Evolutionary conservation across 768 basidiomycete genomes (phyloP).

Genomic region (Psilocybe azurescens): DNA sequence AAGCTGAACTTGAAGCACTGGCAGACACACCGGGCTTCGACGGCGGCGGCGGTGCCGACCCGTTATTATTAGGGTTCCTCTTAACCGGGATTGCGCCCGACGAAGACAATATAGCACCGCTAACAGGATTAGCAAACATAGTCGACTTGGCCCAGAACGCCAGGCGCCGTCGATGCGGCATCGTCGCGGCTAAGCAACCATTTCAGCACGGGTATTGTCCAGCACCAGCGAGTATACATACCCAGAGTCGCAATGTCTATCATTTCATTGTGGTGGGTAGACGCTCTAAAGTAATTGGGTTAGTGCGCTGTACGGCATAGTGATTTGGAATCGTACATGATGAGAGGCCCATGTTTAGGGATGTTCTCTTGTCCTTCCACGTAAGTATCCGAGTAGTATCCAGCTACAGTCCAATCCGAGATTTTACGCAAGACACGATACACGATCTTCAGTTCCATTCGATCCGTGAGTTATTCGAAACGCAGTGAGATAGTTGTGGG

Average conservation of each 20-base stretch:
- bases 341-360: constrained; percentile 57
- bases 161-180: constrained; percentile 62
- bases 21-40: too few relatives aligned
- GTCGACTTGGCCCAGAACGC: constrained; percentile 77
- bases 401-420: constrained; percentile 62
- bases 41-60: too few relatives aligned
- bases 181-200: constrained; percentile 47
- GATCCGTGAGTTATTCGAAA: neutral
- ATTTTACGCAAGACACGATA: constrained; percentile 65
- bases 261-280: constrained; percentile 73
- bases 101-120: constrained; percentile 56
- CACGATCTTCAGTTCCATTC: constrained; percentile 51
- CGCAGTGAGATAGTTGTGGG: neutral
- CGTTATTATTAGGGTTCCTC: constrained; percentile 52
- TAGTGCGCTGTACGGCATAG: neutral
- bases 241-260: constrained; percentile 59
- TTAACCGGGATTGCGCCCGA: constrained; percentile 78
- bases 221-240: constrained; percentile 24
- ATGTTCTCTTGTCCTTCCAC: constrained; percentile 64
- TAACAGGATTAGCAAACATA: constrained; percentile 64
- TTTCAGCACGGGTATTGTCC: neutral
- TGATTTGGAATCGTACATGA: constrained; percentile 48
- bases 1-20: too few relatives aligned
- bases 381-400: constrained; percentile 67
- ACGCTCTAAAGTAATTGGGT: constrained; percentile 42